Evolutionary conservation across 2,329 filamentous ascomycete genomes (phyloP).

Genomic region (Fusarium multiceps): DNA sequence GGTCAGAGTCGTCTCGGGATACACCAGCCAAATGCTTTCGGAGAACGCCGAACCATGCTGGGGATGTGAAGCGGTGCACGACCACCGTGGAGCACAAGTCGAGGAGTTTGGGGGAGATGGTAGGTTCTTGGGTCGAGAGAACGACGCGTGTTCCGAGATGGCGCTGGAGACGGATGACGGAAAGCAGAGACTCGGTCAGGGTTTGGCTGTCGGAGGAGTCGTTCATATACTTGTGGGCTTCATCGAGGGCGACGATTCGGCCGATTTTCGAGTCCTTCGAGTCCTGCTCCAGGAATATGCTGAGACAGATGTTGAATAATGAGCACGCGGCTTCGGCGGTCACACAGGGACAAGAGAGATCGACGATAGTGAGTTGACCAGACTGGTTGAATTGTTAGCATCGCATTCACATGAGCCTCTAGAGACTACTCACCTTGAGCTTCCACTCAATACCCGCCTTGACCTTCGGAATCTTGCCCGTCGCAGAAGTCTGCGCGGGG

Average conservation of each 20-base stretch:
- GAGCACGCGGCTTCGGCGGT: not conserved
- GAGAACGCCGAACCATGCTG: not conserved
- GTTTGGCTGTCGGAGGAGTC: not conserved
- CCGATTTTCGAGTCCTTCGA: not conserved
- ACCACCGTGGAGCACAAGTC: not conserved
- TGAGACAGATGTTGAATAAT: not conserved
- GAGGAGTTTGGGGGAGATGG: not conserved
- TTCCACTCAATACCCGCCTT: not conserved
- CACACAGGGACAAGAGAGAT: not conserved
- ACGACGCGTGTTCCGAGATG: not conserved
- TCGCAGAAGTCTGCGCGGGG: not conserved
- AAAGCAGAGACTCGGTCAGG: not conserved
- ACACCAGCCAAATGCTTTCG: not conserved
- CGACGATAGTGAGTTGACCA: not conserved
- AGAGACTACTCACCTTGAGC: not conserved
- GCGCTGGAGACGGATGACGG: not conserved
- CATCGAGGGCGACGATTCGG: not conserved
- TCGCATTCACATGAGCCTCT: too few species aligned
- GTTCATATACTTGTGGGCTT: slow-evolving; percentile 7
- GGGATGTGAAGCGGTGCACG: not conserved
- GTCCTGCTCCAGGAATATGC: not conserved
- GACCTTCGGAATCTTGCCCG: not conserved
- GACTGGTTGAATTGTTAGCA: not conserved
- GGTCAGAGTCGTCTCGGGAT: not conserved
- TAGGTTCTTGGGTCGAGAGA: slow-evolving; percentile 1